phyloP scores from a whole-genome alignment of 2,329 filamentous ascomycete species.

The Neofusicoccum ribis region DNA sequence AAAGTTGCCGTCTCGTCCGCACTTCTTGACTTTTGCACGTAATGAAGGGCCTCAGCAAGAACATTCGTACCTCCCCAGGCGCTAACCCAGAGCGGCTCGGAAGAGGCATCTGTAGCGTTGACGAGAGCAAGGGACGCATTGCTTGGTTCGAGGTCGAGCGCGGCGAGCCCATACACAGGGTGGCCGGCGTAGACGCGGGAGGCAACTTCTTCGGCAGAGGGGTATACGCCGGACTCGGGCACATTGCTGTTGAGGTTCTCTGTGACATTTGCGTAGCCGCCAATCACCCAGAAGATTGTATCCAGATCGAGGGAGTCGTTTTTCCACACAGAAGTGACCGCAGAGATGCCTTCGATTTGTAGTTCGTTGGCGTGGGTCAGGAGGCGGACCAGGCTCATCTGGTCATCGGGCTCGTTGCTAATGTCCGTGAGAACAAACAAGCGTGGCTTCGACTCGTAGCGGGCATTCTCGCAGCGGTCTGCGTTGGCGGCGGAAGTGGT shows the following conservation, averaged over 20 bases:
- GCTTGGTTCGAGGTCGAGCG: no score
- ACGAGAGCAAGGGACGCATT: no score
- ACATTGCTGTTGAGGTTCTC: constrained; percentile 50
- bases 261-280: constrained; percentile 31
- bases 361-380: constrained; percentile 24
- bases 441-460: no score
- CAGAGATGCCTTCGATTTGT: constrained; percentile 26
- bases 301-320: constrained; percentile 22
- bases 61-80: constrained; percentile 36
- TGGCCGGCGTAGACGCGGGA: no score
- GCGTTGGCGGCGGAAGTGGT: no score
- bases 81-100: no score
- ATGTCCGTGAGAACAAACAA: constrained; percentile 25
- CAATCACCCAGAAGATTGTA: constrained; percentile 15
- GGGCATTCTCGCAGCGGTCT: no score
- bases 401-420: constrained; percentile 26
- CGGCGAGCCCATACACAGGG: no score
- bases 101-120: no score
- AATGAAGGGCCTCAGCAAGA: constrained; percentile 50
- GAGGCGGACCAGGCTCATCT: constrained; percentile 24
- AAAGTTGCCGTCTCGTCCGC: constrained; percentile 38
- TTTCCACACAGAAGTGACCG: constrained; percentile 23
- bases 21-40: constrained; percentile 32
- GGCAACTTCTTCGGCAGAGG: no score
- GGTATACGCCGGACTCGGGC: no score